A percentile compares a stretch with the other conserved stretches of the same genome.
Conservation (phyloP, 1,139 yeast species). For the Pichia sp. region DNA sequence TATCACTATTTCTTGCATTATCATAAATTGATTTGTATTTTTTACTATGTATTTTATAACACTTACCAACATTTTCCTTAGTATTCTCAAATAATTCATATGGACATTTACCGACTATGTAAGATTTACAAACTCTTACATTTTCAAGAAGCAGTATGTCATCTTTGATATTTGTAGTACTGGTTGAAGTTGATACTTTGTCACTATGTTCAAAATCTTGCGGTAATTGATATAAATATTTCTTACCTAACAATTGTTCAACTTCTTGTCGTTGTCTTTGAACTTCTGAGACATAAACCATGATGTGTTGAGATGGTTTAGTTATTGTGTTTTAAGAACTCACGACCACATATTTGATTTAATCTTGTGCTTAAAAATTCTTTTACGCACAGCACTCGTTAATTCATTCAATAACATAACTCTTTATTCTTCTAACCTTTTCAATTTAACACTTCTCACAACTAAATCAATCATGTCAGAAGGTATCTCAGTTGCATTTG, state of each 20-base stretch:
- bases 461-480: background rate
- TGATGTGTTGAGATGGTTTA: background rate
- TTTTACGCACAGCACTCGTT: background rate
- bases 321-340: background rate
- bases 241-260: constrained; percentile 80
- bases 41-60: constrained; percentile 72
- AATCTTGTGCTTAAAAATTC: background rate
- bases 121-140: constrained; percentile 70
- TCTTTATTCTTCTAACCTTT: background rate
- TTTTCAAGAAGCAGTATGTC: constrained; percentile 41
- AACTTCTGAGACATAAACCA: constrained; percentile 33
- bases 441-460: background rate
- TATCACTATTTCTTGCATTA: constrained; percentile 47
- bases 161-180: constrained; percentile 5
- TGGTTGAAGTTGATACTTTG: background rate
- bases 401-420: background rate
- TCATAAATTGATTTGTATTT: constrained; percentile 71
- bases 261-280: constrained; percentile 70
- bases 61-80: constrained; percentile 75
- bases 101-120: constrained; percentile 82
- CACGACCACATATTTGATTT: no score
- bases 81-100: constrained; percentile 79
- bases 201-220: constrained; percentile 16
- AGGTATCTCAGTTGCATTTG: constrained; percentile 57
- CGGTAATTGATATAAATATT: constrained; percentile 36